Percentiles rank a stretch among this genome's conserved stretches.
These are phyloP conservation scores for Allium cepa DNA, from an alignment of 106 monocot species.

Conservation along the genomic window DNA sequence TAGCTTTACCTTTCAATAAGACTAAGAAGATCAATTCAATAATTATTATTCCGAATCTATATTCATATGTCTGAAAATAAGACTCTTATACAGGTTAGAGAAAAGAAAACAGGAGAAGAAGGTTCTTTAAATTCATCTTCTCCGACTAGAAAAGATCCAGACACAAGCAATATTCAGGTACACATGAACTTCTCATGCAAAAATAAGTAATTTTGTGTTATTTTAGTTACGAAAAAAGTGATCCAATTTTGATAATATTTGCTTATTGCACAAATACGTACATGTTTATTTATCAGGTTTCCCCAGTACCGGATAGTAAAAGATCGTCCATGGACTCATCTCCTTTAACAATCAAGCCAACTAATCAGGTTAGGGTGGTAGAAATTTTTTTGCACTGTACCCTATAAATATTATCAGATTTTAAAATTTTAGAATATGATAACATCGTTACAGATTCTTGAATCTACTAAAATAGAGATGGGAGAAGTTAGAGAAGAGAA, in stretches of 20 bases:
- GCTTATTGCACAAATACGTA: not conserved
- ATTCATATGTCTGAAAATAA: not conserved
- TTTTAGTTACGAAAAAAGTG: not conserved
- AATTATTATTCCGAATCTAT: not conserved
- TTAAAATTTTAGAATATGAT: slow-evolving; percentile 3
- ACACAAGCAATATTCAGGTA: slow-evolving; percentile 12
- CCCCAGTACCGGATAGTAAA: slow-evolving; percentile 3
- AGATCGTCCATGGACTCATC: slow-evolving; percentile 9
- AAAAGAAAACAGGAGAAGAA: slow-evolving; percentile 4
- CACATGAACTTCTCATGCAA: not conserved
- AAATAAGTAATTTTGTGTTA: not conserved
- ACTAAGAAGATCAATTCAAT: not conserved
- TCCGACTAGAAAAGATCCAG: slow-evolving; percentile 17
- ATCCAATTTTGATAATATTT: not conserved
- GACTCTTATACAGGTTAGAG: slow-evolving; percentile 8
- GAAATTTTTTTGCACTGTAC: not conserved
- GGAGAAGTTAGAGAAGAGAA: slow-evolving; percentile 84
- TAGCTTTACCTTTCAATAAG: no score
- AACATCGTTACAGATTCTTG: slow-evolving; percentile 10
- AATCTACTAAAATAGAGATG: slow-evolving; percentile 69
- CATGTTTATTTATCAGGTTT: not conserved
- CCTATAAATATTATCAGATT: not conserved
- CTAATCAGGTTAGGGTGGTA: not conserved
- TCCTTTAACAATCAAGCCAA: slow-evolving; percentile 3
- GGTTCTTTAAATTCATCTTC: slow-evolving; percentile 17